These are phyloP conservation scores for Clarireedia homoeocarpa DNA, from an alignment of 2,329 filamentous ascomycete genomes.

Conservation along the genomic window DNA sequence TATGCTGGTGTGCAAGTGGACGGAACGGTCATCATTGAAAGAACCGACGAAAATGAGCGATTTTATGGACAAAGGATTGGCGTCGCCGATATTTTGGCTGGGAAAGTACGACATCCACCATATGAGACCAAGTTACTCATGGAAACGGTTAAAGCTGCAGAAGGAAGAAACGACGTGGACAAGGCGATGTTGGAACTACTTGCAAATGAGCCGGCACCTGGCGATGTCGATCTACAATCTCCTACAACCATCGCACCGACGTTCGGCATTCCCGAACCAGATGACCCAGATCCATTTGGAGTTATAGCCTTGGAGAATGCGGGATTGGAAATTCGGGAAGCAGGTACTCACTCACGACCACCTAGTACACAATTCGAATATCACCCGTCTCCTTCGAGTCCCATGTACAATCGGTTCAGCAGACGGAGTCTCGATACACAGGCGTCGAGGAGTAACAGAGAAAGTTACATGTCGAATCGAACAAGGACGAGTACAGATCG, in stretches of 20 bases:
- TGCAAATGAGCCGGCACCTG: slow-evolving; percentile 62
- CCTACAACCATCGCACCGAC: slow-evolving; percentile 34
- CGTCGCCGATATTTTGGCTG: slow-evolving; percentile 51
- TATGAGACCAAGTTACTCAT: slow-evolving; percentile 35
- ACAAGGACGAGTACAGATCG: slow-evolving; percentile 44
- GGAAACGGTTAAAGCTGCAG: slow-evolving; percentile 80
- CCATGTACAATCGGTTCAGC: slow-evolving; percentile 48
- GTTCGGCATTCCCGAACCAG: slow-evolving; percentile 71
- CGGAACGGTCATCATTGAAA: slow-evolving; percentile 77
- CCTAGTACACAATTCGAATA: slow-evolving; percentile 78
- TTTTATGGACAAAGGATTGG: slow-evolving; percentile 68
- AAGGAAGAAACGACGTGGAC: slow-evolving; percentile 74
- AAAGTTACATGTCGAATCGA: slow-evolving; percentile 65
- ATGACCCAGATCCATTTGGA: slow-evolving; percentile 88
- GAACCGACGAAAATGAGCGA: slow-evolving; percentile 77
- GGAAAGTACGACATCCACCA: slow-evolving; percentile 26
- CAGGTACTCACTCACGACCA: slow-evolving; percentile 68
- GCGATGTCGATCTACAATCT: slow-evolving; percentile 55
- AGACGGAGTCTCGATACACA: slow-evolving; percentile 63
- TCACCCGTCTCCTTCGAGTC: slow-evolving; percentile 67
- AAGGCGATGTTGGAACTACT: slow-evolving; percentile 55
- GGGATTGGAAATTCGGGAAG: slow-evolving; percentile 82
- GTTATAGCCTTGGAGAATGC: slow-evolving; percentile 86
- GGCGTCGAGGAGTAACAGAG: slow-evolving; percentile 54
- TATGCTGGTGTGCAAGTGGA: slow-evolving; percentile 84